Conservation (phyloP, 352 stramenopile genomes). For the Globisporangium irregulare region DNA sequence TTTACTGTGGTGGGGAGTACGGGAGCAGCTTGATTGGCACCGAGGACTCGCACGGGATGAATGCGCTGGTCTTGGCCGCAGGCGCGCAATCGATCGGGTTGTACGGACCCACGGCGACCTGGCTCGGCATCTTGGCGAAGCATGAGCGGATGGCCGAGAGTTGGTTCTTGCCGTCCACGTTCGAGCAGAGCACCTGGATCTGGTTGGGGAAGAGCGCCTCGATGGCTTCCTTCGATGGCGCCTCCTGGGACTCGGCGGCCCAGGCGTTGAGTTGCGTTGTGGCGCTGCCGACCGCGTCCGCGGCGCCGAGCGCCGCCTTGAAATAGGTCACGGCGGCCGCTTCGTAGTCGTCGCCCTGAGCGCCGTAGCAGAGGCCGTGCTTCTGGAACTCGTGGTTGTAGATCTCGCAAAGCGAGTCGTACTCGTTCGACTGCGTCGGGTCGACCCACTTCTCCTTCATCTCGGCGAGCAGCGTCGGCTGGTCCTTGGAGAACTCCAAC, state of each 20-base stretch:
- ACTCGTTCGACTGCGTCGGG: slow-evolving; percentile 16
- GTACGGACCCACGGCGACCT: slow-evolving; percentile 32
- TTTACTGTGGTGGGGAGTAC: slow-evolving; percentile 34
- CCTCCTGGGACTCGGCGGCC: neutral
- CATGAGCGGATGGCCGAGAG: slow-evolving; percentile 71
- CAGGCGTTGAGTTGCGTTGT: slow-evolving; percentile 25
- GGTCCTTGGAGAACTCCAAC: slow-evolving; percentile 41
- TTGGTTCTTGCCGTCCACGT: slow-evolving; percentile 48
- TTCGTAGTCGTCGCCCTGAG: slow-evolving; percentile 20
- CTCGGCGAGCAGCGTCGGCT: slow-evolving; percentile 42
- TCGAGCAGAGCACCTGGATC: slow-evolving; percentile 67
- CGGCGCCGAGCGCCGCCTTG: slow-evolving; percentile 26
- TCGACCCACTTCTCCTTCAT: slow-evolving; percentile 67
- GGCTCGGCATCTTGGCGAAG: slow-evolving; percentile 41
- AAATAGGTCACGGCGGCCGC: slow-evolving; percentile 19
- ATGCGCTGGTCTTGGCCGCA: slow-evolving; percentile 34
- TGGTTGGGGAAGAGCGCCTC: slow-evolving; percentile 46
- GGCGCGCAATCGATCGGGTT: slow-evolving; percentile 48
- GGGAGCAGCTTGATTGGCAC: slow-evolving; percentile 38
- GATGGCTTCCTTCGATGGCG: slow-evolving; percentile 9
- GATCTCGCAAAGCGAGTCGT: slow-evolving; percentile 59
- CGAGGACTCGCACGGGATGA: slow-evolving; percentile 40
- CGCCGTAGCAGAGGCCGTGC: slow-evolving; percentile 77
- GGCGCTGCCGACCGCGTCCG: slow-evolving; percentile 1
- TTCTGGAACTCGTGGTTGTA: slow-evolving; percentile 91